Conservation (phyloP, 495 filamentous ascomycete species). For the Penicillium simplicissimum region DNA sequence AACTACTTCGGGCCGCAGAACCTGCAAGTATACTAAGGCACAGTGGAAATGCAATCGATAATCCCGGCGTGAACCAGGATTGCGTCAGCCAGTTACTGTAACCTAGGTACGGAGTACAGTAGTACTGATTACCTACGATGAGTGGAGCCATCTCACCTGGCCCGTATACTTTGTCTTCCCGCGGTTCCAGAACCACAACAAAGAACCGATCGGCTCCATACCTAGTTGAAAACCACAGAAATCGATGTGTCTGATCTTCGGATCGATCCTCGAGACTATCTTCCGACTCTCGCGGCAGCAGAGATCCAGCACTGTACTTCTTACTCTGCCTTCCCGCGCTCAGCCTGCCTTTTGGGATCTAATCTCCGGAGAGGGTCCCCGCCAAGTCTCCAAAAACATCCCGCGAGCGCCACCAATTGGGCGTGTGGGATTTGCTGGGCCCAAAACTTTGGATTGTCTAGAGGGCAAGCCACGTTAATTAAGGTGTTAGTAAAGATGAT, state of each 20-base stretch:
- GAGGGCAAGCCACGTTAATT: not conserved
- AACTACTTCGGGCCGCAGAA: not conserved
- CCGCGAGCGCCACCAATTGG: not conserved
- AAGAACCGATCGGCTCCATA: not conserved
- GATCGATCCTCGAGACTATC: not conserved
- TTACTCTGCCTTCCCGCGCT: not conserved
- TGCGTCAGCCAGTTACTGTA: not conserved
- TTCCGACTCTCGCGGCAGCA: not conserved
- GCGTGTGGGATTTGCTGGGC: not conserved
- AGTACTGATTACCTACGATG: no score
- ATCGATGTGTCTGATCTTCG: not conserved
- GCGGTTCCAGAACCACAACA: not conserved
- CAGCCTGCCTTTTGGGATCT: not conserved
- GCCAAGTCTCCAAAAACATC: conserved; percentile 1
- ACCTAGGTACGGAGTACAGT: no score
- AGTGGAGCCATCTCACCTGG: not conserved
- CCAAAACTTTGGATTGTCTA: not conserved
- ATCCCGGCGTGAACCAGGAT: not conserved
- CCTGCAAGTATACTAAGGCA: not conserved
- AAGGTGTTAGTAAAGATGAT: not conserved
- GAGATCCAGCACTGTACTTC: not conserved
- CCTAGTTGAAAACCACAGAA: not conserved
- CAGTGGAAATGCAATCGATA: not conserved
- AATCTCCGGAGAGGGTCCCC: not conserved
- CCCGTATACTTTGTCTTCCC: not conserved